A percentile compares a stretch with the other conserved stretches of the same genome.
Evolutionary conservation across 805 yeast species (phyloP).

Genomic region (Sugiyamaella floridensis): DNA sequence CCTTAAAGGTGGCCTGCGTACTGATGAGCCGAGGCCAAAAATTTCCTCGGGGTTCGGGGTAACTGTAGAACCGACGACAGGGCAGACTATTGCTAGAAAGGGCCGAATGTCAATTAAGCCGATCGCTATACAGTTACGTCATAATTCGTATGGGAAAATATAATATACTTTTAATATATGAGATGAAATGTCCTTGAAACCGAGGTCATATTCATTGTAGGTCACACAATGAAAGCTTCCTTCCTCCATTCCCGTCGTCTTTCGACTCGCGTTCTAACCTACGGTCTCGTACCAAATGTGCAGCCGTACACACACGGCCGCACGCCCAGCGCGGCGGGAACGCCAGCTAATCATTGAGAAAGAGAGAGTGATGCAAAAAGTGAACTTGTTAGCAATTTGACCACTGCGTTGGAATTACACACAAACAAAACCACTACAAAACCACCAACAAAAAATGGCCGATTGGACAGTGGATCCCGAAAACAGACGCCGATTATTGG

Average conservation of each 20-base stretch:
- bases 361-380: too few relatives aligned
- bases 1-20: too few relatives aligned
- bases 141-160: too few relatives aligned
- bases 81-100: background rate
- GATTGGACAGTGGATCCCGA: conserved; percentile 93
- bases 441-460: conserved; percentile 26
- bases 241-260: too few relatives aligned
- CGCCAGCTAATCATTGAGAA: background rate
- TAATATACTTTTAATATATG: too few relatives aligned
- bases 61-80: background rate
- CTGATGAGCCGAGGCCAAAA: background rate
- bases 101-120: too few relatives aligned
- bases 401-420: too few relatives aligned
- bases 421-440: background rate
- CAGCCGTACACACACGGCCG: background rate
- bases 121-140: too few relatives aligned
- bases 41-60: background rate
- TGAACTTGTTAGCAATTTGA: background rate
- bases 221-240: too few relatives aligned
- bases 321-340: background rate
- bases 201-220: too few relatives aligned
- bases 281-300: background rate
- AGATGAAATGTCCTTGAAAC: too few relatives aligned
- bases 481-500: conserved; percentile 56
- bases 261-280: too few relatives aligned